These are phyloP conservation scores for Kwoniella shivajii DNA, from an alignment of 1,284 basidiomycete genomes.

Conservation along the genomic window DNA sequence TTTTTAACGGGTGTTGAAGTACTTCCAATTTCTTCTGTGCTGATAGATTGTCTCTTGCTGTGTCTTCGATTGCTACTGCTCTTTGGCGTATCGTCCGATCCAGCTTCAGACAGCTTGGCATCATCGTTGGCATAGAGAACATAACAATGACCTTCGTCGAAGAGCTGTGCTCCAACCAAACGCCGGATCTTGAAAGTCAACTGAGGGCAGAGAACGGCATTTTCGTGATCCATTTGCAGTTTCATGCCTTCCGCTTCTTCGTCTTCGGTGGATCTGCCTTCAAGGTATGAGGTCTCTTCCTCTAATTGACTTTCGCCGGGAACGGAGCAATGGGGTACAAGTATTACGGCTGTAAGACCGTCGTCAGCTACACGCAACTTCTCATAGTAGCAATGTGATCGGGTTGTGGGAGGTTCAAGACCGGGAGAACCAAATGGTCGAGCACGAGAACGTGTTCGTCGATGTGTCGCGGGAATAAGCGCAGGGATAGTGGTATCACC, in stretches of 20 bases:
- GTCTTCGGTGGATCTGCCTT: slow-evolving; percentile 23
- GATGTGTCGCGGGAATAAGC: slow-evolving; percentile 5
- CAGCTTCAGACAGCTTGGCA: slow-evolving; percentile 5
- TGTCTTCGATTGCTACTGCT: slow-evolving; percentile 2
- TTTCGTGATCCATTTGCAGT: slow-evolving; percentile 19
- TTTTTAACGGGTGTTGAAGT: neutral
- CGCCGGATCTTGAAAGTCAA: slow-evolving; percentile 35
- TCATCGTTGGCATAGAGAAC: slow-evolving; percentile 28
- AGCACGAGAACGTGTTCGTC: slow-evolving; percentile 9
- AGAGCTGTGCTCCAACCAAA: slow-evolving; percentile 35
- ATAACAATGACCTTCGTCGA: slow-evolving; percentile 41
- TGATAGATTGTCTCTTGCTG: slow-evolving; percentile 13
- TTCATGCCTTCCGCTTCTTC: slow-evolving; percentile 24
- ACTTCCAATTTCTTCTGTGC: neutral
- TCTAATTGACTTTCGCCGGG: slow-evolving; percentile 24
- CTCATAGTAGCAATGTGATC: slow-evolving; percentile 42
- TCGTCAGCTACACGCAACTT: slow-evolving; percentile 31
- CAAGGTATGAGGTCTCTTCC: slow-evolving; percentile 23
- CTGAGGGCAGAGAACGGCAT: slow-evolving; percentile 25
- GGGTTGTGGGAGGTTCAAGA: slow-evolving; percentile 28
- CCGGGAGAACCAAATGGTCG: slow-evolving; percentile 10
- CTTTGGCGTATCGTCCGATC: slow-evolving; percentile 1
- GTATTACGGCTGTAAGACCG: slow-evolving; percentile 30
- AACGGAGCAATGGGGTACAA: slow-evolving; percentile 41
- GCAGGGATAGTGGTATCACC: neutral